Conservation (phyloP, 495 filamentous ascomycete species). For the Neurospora terricola region DNA sequence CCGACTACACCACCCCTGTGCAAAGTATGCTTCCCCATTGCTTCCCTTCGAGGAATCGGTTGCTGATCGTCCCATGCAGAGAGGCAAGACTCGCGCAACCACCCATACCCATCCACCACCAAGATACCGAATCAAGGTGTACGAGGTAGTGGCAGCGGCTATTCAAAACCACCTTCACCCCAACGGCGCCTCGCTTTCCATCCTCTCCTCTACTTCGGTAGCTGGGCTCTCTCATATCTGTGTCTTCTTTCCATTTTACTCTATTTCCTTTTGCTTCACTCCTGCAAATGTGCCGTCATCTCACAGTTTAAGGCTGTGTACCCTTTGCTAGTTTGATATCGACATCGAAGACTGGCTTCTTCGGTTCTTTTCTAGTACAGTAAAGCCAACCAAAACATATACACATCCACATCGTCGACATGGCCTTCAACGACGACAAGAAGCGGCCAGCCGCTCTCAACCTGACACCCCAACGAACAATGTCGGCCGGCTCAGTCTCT, state of each 20-base stretch:
- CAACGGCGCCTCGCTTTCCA: constrained; percentile 23
- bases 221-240: constrained; percentile 45
- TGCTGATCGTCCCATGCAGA: constrained; percentile 31
- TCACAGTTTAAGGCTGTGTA: background rate
- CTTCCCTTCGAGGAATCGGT: constrained; percentile 15
- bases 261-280: constrained; percentile 14
- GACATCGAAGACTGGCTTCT: constrained; percentile 24
- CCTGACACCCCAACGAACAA: constrained; percentile 33
- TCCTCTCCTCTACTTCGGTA: constrained; percentile 33
- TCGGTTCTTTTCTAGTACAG: constrained; percentile 18
- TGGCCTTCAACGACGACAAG: constrained; percentile 32
- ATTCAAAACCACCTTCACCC: constrained; percentile 43
- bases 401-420: constrained; percentile 9
- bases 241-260: constrained; percentile 20
- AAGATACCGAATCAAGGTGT: constrained; percentile 11
- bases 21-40: constrained; percentile 17
- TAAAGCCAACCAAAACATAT: constrained; percentile 9
- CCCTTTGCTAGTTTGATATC: constrained; percentile 18
- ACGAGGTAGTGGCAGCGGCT: constrained; percentile 32
- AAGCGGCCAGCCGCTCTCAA: constrained; percentile 42
- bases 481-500: constrained; percentile 44
- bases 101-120: constrained; percentile 5
- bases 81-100: constrained; percentile 15
- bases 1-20: constrained; percentile 12
- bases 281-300: constrained; percentile 9